Conservation (phyloP, 1,139 yeast genomes). For the Meyerozyma guilliermondii region DNA sequence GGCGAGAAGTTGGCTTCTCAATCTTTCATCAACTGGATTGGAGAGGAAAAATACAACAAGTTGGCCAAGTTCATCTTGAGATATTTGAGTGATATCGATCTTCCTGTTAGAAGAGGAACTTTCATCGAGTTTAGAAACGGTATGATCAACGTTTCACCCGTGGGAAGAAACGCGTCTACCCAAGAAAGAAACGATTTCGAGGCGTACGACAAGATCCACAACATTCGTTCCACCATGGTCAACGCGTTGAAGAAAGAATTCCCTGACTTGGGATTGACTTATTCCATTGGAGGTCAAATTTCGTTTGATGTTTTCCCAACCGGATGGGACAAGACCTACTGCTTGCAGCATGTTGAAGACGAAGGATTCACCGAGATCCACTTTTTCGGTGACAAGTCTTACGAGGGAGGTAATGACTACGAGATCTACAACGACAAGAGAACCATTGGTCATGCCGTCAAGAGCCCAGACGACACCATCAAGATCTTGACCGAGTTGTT, state of each 20-base stretch:
- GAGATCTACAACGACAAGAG: constrained; percentile 90
- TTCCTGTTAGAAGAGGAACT: constrained; percentile 96
- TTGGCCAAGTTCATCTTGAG: constrained; percentile 79
- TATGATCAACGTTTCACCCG: constrained; percentile 96
- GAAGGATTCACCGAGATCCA: constrained; percentile 87
- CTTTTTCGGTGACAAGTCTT: constrained; percentile 98
- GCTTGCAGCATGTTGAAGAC: constrained; percentile 82
- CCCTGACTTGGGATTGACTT: constrained; percentile 80
- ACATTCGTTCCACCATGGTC: constrained; percentile 79
- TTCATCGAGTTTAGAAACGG: constrained; percentile 98
- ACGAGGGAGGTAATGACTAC: constrained; percentile 97
- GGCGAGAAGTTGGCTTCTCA: constrained; percentile 88
- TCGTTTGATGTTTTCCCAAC: constrained; percentile 99
- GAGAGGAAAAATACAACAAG: constrained; percentile 90
- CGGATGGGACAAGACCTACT: constrained; percentile 99
- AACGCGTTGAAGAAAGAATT: constrained; percentile 77
- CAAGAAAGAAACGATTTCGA: constrained; percentile 92
- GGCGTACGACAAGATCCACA: constrained; percentile 70
- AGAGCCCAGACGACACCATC: constrained; percentile 83
- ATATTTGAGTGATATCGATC: constrained; percentile 78
- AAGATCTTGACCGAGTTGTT: constrained; percentile 80
- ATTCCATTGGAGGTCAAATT: constrained; percentile 98
- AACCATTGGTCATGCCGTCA: constrained; percentile 93
- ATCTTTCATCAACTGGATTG: constrained; percentile 92
- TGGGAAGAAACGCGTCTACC: constrained; percentile 96